Evolutionary conservation across 2,329 filamentous ascomycete species (phyloP).

Genomic region (Aureobasidium pullulans): DNA sequence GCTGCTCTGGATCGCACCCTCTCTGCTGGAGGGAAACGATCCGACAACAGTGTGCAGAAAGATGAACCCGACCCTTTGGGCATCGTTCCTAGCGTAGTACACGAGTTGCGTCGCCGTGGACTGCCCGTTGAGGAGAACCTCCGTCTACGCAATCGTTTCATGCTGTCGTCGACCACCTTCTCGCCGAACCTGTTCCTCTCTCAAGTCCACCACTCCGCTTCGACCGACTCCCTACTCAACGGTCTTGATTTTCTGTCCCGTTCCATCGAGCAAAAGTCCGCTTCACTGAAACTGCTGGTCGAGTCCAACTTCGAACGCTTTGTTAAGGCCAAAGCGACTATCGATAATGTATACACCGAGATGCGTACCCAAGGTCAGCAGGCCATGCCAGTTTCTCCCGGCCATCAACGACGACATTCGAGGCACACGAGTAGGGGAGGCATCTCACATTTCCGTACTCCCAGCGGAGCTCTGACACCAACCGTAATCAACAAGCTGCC

Average conservation of each 20-base stretch:
- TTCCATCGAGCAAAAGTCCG: conserved; percentile 96
- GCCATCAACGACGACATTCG: conserved; percentile 45
- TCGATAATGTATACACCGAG: conserved; percentile 97
- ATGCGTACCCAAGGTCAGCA: conserved; percentile 67
- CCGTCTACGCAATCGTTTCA: conserved; percentile 71
- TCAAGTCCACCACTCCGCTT: conserved; percentile 79
- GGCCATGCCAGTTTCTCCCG: conserved; percentile 15
- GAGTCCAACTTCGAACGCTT: conserved; percentile 98
- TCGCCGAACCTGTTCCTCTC: conserved; percentile 87
- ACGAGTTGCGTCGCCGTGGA: conserved; percentile 67
- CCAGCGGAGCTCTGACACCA: conserved; percentile 29
- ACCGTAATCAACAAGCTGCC: conserved; percentile 27
- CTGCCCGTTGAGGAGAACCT: conserved; percentile 75
- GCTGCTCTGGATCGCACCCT: conserved; percentile 70
- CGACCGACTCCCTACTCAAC: conserved; percentile 69
- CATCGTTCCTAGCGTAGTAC: conserved; percentile 77
- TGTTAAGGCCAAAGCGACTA: conserved; percentile 92
- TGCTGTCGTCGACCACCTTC: conserved; percentile 92
- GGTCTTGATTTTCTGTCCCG: conserved; percentile 80
- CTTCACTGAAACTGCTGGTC: conserved; percentile 89
- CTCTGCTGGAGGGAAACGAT: conserved; percentile 56
- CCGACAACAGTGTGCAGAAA: conserved; percentile 73
- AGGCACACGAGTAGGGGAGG: conserved; percentile 60
- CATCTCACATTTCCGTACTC: conserved; percentile 28
- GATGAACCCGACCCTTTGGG: conserved; percentile 92